Evolutionary conservation across 1,139 yeast genomes (phyloP).

Genomic region (Saccharomyces pastorianus): DNA sequence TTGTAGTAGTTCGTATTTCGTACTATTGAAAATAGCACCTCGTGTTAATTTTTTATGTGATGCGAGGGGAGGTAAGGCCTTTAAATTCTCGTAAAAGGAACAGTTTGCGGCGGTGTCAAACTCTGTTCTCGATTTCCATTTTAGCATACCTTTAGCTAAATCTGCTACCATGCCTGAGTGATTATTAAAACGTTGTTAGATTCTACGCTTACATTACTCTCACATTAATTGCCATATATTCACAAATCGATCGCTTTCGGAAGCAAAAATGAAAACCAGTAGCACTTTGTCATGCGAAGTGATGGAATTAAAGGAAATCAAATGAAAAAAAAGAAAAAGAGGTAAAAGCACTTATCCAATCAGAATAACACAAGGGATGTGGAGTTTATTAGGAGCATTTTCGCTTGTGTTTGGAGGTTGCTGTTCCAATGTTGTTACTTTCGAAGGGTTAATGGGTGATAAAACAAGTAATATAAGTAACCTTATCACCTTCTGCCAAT

Average conservation of each 20-base stretch:
- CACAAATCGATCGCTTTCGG: neutral
- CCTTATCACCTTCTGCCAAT: conserved; percentile 55
- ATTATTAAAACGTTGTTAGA: neutral
- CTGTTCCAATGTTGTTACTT: conserved; percentile 57
- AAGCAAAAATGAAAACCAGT: neutral
- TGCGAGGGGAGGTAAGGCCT: neutral
- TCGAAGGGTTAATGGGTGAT: conserved; percentile 43
- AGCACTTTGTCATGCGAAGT: neutral
- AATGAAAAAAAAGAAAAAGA: neutral
- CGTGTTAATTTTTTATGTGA: conserved; percentile 8
- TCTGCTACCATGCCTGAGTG: neutral
- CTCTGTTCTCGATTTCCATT: neutral
- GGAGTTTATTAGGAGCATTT: conserved; percentile 10
- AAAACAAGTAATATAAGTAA: conserved; percentile 38
- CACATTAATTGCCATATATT: neutral
- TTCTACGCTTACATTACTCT: neutral
- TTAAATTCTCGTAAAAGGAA: neutral
- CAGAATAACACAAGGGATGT: neutral
- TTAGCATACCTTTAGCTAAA: neutral
- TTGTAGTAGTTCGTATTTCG: conserved; percentile 18
- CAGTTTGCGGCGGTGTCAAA: conserved; percentile 1
- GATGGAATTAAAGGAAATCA: neutral
- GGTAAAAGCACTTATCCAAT: neutral
- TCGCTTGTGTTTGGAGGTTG: conserved; percentile 62
- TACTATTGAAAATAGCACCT: conserved; percentile 19